Percentiles rank a stretch among this genome's conserved stretches.
These are phyloP conservation scores for Zea luxurians DNA, from an alignment of 176 grass and related monocot species.

Conservation along the genomic window DNA sequence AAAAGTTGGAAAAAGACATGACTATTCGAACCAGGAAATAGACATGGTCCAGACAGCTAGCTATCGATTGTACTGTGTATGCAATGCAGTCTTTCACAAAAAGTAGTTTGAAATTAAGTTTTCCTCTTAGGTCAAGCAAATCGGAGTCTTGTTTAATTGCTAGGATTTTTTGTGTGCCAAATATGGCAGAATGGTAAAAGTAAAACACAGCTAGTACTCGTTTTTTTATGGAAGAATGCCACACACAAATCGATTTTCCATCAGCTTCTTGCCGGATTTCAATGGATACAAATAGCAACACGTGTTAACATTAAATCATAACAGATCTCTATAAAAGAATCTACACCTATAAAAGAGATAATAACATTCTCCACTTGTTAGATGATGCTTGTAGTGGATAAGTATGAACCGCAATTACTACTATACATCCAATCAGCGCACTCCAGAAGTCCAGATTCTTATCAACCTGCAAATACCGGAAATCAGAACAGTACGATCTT, in stretches of 20 bases:
- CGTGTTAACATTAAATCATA: too few relatives aligned
- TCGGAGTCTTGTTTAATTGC: not conserved
- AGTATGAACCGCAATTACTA: too few relatives aligned
- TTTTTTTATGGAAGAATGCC: not conserved
- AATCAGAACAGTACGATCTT: too few relatives aligned
- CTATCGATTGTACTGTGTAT: not conserved
- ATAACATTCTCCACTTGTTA: too few relatives aligned
- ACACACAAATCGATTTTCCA: not conserved
- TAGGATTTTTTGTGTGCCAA: not conserved
- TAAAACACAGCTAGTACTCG: not conserved
- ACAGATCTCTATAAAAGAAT: too few relatives aligned
- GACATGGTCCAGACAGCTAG: not conserved
- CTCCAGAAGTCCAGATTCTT: too few relatives aligned
- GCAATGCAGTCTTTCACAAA: not conserved
- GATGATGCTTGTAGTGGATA: too few relatives aligned
- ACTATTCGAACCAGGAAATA: not conserved
- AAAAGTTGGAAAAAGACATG: not conserved
- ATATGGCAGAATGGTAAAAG: not conserved
- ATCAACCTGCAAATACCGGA: too few relatives aligned
- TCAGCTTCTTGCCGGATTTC: not conserved
- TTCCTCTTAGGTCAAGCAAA: not conserved
- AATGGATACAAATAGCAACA: not conserved
- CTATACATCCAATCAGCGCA: too few relatives aligned
- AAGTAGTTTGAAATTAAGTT: not conserved
- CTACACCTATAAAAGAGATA: too few relatives aligned